Conservation (phyloP, 192 early-diverging fungal genomes). For the Podila horticola region DNA sequence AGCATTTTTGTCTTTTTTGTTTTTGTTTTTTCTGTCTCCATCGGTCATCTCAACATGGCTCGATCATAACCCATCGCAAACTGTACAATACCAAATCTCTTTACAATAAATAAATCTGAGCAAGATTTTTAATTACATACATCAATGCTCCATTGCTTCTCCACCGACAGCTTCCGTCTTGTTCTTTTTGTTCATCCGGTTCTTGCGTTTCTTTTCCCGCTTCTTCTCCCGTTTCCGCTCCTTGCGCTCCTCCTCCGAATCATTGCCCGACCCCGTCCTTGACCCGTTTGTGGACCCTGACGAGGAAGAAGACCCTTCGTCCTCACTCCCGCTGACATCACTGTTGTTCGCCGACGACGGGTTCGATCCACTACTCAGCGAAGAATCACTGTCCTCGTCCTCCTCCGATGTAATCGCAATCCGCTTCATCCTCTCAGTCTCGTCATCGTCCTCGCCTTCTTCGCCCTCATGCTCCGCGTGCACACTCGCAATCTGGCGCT, state of each 20-base stretch:
- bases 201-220: slow-evolving; percentile 37
- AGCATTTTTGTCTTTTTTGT: not conserved
- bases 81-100: slow-evolving; percentile 1
- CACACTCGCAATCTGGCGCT: slow-evolving; percentile 16
- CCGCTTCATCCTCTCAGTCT: not conserved
- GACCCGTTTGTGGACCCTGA: not conserved
- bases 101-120: not conserved
- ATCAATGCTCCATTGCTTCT: not conserved
- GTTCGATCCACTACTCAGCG: not conserved
- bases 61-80: not conserved
- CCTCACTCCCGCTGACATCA: slow-evolving; percentile 1
- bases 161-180: not conserved
- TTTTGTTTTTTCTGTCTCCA: slow-evolving; percentile 9
- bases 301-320: not conserved
- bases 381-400: slow-evolving; percentile 1
- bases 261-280: not conserved
- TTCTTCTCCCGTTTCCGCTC: slow-evolving; percentile 29
- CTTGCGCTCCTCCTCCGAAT: slow-evolving; percentile 10
- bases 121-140: not conserved
- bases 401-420: not conserved
- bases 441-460: slow-evolving; percentile 8
- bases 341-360: not conserved
- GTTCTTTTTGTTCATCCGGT: slow-evolving; percentile 43
- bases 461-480: slow-evolving; percentile 4
- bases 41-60: slow-evolving; percentile 21